phyloP scores from a whole-genome alignment of 257 asterid genomes.

The Ajuga chamaepitys region DNA sequence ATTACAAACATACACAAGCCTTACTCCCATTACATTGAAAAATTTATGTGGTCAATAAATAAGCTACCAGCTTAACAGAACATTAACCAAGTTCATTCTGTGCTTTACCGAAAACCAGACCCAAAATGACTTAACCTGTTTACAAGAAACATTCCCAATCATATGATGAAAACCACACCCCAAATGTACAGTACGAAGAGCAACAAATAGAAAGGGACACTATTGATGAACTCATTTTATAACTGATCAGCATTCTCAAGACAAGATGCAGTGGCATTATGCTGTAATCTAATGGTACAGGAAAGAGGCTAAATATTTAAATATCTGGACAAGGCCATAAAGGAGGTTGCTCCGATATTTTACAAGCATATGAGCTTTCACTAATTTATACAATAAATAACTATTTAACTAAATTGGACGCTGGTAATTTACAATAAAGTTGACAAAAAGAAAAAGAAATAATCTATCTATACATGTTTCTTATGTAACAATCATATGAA shows the following conservation, averaged over 20 bases:
- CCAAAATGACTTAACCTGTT: background rate
- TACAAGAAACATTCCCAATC: background rate
- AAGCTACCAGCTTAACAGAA: conserved; percentile 4
- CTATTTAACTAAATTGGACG: background rate
- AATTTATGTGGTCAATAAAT: background rate
- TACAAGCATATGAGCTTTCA: background rate
- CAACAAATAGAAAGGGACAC: background rate
- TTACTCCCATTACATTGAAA: background rate
- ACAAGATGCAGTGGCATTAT: background rate
- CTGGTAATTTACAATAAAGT: no score
- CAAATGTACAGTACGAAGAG: background rate
- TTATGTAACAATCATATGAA: no score
- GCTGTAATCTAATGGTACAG: background rate
- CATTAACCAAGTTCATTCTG: background rate
- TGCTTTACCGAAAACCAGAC: background rate
- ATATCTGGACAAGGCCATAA: background rate
- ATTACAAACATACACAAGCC: background rate
- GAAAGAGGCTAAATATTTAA: background rate
- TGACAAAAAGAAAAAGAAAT: no score
- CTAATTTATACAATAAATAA: background rate
- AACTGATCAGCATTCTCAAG: background rate
- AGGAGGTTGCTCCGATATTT: background rate
- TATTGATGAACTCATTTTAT: background rate
- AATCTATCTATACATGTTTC: no score
- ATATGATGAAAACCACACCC: background rate